Base-by-base conservation (phyloP, 108 stramenopile genomes). In the Pseudonitzschia delicatissima region DNA sequence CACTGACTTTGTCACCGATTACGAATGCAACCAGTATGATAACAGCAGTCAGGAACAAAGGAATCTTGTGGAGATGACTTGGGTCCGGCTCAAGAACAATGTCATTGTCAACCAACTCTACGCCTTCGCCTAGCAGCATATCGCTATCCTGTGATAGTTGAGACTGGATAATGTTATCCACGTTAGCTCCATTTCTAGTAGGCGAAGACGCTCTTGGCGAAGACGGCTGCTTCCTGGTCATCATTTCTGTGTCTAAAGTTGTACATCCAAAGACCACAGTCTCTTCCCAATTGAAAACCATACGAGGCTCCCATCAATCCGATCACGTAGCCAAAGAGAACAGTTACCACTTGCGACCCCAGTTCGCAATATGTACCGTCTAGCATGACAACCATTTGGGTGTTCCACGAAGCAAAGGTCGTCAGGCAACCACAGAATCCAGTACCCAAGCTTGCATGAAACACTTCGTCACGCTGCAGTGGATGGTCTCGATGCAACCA, bases 311-410 rank as follows among this genome's bases (percentile, higher is more conserved):
- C 61, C 45, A 73, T 68, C 45, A 85, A 31, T 20, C 91, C 91
- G 13, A 92, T 33, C 6, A 90, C 25, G 59, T 89, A 92, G 4
- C 91, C 91, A 68, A 80, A 86, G 35, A 90, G 33, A 8, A 87
- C 82, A 0, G 86, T 36, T 1, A 75, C 35, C 0, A 88, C 65
- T 53, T 88, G 87, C 26, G 74, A 51, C 9, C 85, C 86, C 0
- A 92, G 68, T 29, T 60, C 79, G 8, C 80, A 74, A 29, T 75
- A 69, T 3, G 83, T 73, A 5, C 87, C 90, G 58, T 83, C 82
- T 71, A 92, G 64, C 88, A 92, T 89, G 18, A 73, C 28, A 0
- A 92, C 83, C 91, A 89, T 89, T 78, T 89, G 87, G 8, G 85
- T 60, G 63, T 92, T 88, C 87, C 87, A 92, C n/a, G 83, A 83